These are phyloP conservation scores for Musa schizocarpa DNA, from an alignment of 176 grass and related monocot genomes.

Conservation along the genomic window DNA sequence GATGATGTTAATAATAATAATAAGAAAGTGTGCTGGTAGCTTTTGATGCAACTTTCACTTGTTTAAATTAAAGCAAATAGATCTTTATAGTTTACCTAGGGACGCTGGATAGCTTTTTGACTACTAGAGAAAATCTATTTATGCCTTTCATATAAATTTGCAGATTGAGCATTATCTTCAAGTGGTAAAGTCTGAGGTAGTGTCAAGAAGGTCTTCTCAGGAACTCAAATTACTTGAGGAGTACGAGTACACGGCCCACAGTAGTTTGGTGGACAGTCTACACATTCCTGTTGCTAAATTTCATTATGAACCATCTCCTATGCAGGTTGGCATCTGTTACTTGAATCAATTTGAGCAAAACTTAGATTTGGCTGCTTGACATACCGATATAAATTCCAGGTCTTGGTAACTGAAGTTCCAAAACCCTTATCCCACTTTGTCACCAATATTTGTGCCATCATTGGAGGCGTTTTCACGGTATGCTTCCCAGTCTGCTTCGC, in stretches of 20 bases:
- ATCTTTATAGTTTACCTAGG: not conserved
- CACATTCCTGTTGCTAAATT: slow-evolving; percentile 90
- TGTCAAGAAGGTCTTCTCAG: slow-evolving; percentile 40
- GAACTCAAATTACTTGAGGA: slow-evolving; percentile 82
- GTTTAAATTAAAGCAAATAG: slow-evolving; percentile 1
- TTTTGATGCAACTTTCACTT: not conserved
- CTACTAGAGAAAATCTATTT: not conserved
- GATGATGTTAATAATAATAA: not conserved
- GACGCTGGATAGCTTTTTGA: not conserved
- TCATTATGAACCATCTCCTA: slow-evolving; percentile 92
- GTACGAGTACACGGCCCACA: slow-evolving; percentile 97
- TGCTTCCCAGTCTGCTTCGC: slow-evolving; percentile 11
- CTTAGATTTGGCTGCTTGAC: not conserved
- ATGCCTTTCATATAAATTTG: slow-evolving; percentile 16
- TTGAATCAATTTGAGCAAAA: not conserved
- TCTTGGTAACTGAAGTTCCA: slow-evolving; percentile 79
- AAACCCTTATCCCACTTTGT: slow-evolving; percentile 94
- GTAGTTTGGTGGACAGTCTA: slow-evolving; percentile 87
- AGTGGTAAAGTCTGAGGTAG: slow-evolving; percentile 81
- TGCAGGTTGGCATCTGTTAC: slow-evolving; percentile 50
- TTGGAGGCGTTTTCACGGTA: slow-evolving; percentile 97
- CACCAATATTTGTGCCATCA: slow-evolving; percentile 95
- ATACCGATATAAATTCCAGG: slow-evolving; percentile 34
- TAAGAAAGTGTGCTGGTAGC: not conserved
- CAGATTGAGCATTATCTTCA: slow-evolving; percentile 99